Evolutionary conservation across 2,329 filamentous ascomycete species (phyloP).

Genomic region (Ophiostoma perfectum): DNA sequence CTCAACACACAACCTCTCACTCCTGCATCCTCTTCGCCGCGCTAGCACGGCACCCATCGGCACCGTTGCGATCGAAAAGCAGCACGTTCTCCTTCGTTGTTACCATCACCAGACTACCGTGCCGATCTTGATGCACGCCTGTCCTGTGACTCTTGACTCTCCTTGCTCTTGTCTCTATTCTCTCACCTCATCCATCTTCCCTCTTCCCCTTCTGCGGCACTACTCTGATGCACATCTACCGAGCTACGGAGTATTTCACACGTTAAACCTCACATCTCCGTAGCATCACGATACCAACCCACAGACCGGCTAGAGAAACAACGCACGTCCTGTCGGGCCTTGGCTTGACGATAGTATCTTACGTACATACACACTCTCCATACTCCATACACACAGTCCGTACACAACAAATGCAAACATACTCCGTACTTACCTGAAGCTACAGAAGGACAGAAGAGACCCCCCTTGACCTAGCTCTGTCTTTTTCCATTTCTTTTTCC

Average conservation of each 20-base stretch:
- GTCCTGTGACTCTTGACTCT: no score
- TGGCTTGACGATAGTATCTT: no score
- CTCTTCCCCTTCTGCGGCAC: neutral
- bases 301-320: conserved; percentile 17
- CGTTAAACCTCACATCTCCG: conserved; percentile 2
- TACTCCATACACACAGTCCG: neutral
- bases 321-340: conserved; percentile 19
- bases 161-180: neutral
- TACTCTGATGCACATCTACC: neutral
- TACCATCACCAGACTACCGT: no score
- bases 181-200: neutral
- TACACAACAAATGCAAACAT: neutral
- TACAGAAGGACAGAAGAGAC: conserved; percentile 1
- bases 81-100: no score
- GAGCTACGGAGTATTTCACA: neutral
- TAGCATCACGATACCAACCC: conserved; percentile 10
- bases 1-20: no score
- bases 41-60: no score
- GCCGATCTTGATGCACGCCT: no score
- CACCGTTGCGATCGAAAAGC: no score
- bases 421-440: conserved; percentile 18
- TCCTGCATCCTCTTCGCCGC: no score
- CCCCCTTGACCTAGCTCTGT: no score
- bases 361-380: no score
- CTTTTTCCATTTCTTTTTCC: no score